Evolutionary conservation across 495 filamentous ascomycete species (phyloP), one percentile per base, ranked within the genome.

Genomic region (Daldinia childiae): DNA sequence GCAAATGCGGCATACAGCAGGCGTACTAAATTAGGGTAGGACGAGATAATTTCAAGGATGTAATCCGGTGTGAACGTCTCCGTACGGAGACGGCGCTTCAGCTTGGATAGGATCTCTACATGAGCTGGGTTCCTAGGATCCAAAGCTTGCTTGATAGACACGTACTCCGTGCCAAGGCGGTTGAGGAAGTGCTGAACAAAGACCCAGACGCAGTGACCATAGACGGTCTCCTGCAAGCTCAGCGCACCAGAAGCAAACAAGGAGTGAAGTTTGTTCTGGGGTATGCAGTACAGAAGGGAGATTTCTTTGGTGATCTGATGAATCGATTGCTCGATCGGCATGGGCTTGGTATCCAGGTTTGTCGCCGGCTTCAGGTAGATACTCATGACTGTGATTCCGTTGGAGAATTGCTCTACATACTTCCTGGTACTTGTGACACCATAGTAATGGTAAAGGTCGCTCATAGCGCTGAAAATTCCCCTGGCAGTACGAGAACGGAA

Each of bases 231-330:
- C 79, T 99, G 95, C 76, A 99, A 85, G 79, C 94, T 97, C 63
- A 99, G 85, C 62, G 89, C 85, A 17, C 95, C 96, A n/a, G 86
- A 88, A 36, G 92, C 91, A 80, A 99, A 99, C 77, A 97, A 87
- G 52, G 84, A 81, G 77, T 97, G 94, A 79, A 98, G 92, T 77
- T 94, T 92, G 83, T 97, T 98, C 80, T 97, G 95, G 6, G 95
- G 95, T 72, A 99, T 91, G 83, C 95, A 99, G 88, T 98, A 99
- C 38, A 99, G 85, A 48, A 99, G 88, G 11, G 94, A 98, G 52
- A 96, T 89, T 79, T 99, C 95, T 86, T 98, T 98, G 85, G 96
- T 97, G 82, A 99, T 97, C 81, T 99, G 96, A 83, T 98, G 94
- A 71, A 99, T 97, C 8, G 94, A 94, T 48, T 94, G 90, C 77